These are phyloP conservation scores for Polyrhizophydium stewartii DNA, from an alignment of 371 early-diverging fungal genomes.

Conservation along the genomic window DNA sequence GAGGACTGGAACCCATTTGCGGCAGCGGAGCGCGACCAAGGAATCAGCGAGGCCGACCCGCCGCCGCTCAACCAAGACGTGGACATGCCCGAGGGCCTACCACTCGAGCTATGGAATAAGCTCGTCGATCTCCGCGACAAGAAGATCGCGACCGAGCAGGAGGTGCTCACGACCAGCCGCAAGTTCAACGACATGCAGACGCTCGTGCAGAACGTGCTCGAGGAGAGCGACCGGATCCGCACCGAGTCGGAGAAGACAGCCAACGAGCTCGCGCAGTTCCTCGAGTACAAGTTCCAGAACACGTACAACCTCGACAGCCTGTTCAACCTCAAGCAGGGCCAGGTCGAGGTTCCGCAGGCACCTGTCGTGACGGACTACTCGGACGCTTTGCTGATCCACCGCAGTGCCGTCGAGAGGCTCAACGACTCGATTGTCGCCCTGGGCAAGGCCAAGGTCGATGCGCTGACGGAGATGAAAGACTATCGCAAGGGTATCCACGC, in stretches of 20 bases:
- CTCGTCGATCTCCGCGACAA: constrained; percentile 38
- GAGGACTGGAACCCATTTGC: constrained; percentile 21
- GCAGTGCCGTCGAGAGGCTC: constrained; percentile 41
- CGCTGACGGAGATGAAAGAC: constrained; percentile 55
- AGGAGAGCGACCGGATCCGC: constrained; percentile 34
- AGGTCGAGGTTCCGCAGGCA: constrained; percentile 53
- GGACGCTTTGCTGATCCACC: constrained; percentile 44
- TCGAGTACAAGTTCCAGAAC: constrained; percentile 36
- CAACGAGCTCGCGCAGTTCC: constrained; percentile 30
- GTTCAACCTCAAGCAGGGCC: constrained; percentile 53
- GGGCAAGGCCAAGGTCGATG: constrained; percentile 48
- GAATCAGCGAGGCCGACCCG: not conserved
- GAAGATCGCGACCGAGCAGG: constrained; percentile 38
- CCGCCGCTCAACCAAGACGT: constrained; percentile 18
- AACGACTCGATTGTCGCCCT: constrained; percentile 42
- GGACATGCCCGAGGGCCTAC: constrained; percentile 40
- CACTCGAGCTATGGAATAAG: constrained; percentile 29
- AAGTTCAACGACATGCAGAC: constrained; percentile 32
- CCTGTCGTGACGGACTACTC: constrained; percentile 56
- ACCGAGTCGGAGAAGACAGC: constrained; percentile 32
- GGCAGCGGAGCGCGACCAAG: constrained; percentile 8
- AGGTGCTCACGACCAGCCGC: constrained; percentile 15
- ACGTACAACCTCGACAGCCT: constrained; percentile 45
- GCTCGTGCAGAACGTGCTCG: constrained; percentile 29
- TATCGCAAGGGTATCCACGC: constrained; percentile 56